Conservation (phyloP, 2,329 filamentous ascomycete genomes). For the Cercospora sp. region DNA sequence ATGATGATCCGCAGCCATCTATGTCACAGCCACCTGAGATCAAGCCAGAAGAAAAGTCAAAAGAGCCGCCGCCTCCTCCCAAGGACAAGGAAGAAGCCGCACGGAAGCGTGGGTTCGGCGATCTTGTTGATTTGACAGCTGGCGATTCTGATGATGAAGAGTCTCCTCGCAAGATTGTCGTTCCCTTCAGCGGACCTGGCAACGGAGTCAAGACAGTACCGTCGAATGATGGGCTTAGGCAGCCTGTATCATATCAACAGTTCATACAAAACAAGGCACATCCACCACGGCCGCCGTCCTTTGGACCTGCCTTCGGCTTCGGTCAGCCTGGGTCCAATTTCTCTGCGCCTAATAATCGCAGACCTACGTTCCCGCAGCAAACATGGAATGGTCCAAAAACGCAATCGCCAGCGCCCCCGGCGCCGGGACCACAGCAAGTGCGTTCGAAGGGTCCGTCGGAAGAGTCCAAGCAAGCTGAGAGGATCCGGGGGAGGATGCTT, state of each 20-base stretch:
- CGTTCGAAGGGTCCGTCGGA: constrained; percentile 32
- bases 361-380: constrained; percentile 8
- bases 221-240: constrained; percentile 16
- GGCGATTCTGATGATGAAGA: constrained; percentile 50
- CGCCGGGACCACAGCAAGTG: constrained; percentile 13
- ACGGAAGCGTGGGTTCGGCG: constrained; percentile 56
- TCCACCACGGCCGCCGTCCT: constrained; percentile 3
- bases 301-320: not conserved
- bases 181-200: constrained; percentile 19
- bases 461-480: constrained; percentile 34
- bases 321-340: not conserved
- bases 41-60: constrained; percentile 29
- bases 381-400: constrained; percentile 6
- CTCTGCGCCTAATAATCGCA: not conserved
- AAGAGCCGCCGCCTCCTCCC: constrained; percentile 36
- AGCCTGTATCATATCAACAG: constrained; percentile 23
- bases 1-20: constrained; percentile 9
- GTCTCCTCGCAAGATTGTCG: constrained; percentile 41
- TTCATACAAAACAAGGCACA: constrained; percentile 18
- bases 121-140: constrained; percentile 55
- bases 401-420: constrained; percentile 15
- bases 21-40: constrained; percentile 19
- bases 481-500: constrained; percentile 38
- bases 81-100: constrained; percentile 56
- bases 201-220: constrained; percentile 15